phyloP scores from a whole-genome alignment of 108 stramenopile species.

The Licmophora abbreviata region DNA sequence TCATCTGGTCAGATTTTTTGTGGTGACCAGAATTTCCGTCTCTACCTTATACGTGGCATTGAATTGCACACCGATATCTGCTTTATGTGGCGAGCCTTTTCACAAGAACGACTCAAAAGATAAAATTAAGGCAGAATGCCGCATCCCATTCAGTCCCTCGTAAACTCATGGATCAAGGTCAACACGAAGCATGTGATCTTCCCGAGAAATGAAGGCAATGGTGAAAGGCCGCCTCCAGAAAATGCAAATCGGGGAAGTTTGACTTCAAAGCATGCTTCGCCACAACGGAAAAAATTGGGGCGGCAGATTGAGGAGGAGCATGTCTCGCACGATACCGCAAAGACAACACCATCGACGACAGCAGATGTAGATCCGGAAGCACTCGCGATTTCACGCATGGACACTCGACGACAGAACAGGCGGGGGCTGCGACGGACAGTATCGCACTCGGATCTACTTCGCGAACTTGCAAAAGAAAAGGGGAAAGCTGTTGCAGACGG shows the following conservation, averaged over 20 bases:
- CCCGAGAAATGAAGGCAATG: background rate
- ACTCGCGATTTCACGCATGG: slow-evolving; percentile 6
- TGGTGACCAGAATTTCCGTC: too few relatives aligned
- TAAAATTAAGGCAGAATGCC: slow-evolving; percentile 9
- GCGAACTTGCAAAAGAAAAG: slow-evolving; percentile 7
- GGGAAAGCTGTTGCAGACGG: too few relatives aligned
- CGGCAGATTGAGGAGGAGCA: too few relatives aligned
- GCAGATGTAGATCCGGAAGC: slow-evolving; percentile 2
- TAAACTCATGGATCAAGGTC: slow-evolving; percentile 30
- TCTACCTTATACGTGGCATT: too few relatives aligned
- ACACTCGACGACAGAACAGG: background rate
- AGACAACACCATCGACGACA: background rate
- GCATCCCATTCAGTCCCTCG: slow-evolving; percentile 12
- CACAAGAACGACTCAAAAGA: slow-evolving; percentile 1
- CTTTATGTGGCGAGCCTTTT: too few relatives aligned
- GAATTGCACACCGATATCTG: too few relatives aligned
- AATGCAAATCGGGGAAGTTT: background rate
- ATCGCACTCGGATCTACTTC: slow-evolving; percentile 10
- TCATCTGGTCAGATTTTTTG: too few relatives aligned
- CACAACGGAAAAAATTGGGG: too few relatives aligned
- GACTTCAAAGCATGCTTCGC: background rate
- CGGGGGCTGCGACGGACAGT: slow-evolving; percentile 4
- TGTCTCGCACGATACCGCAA: background rate
- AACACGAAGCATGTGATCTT: slow-evolving; percentile 23
- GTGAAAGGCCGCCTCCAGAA: background rate